Percentiles rank a stretch among this genome's conserved stretches.
Conservation (phyloP, 176 grass and related monocot genomes). For the Juncus inflexus region DNA sequence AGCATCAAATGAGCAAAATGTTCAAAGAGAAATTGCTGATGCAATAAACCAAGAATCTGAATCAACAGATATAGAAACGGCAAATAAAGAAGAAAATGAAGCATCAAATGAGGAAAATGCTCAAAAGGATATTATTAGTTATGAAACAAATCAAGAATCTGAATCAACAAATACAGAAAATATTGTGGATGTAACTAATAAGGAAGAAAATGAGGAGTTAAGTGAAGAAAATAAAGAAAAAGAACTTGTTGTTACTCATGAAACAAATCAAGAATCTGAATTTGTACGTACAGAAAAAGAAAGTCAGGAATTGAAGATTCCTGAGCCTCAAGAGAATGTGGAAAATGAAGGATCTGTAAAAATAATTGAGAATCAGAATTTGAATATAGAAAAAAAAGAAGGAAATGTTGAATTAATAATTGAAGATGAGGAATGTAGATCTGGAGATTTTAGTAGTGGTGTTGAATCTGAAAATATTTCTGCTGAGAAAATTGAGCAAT, state of each 20-base stretch:
- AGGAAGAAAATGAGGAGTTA: conserved; percentile 22
- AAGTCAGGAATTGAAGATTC: conserved; percentile 16
- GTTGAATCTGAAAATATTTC: too few relatives aligned
- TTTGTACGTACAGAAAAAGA: conserved; percentile 1
- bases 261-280: conserved; percentile 14
- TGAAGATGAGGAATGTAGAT: conserved; percentile 26
- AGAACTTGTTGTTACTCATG: conserved; percentile 2
- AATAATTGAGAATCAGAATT: conserved; percentile 15
- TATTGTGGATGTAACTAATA: not conserved
- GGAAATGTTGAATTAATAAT: conserved; percentile 21
- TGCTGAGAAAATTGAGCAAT: not conserved
- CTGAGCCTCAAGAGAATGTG: conserved; percentile 7
- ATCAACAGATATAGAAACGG: not conserved
- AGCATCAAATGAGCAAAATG: conserved; percentile 17
- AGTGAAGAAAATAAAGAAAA: conserved; percentile 27
- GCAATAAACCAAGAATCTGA: conserved; percentile 9
- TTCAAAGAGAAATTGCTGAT: not conserved
- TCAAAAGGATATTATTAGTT: conserved; percentile 7
- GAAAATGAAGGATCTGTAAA: conserved; percentile 15
- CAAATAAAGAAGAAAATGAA: conserved; percentile 24
- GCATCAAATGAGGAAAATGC: conserved; percentile 24
- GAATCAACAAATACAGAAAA: conserved; percentile 2
- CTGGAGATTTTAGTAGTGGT: not conserved
- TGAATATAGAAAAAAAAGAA: conserved; percentile 26
- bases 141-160: conserved; percentile 17